A percentile compares a stretch with the other conserved stretches of the same genome.
These are phyloP conservation scores for Podospora fimiseda DNA, from an alignment of 495 filamentous ascomycete genomes.

Conservation along the genomic window DNA sequence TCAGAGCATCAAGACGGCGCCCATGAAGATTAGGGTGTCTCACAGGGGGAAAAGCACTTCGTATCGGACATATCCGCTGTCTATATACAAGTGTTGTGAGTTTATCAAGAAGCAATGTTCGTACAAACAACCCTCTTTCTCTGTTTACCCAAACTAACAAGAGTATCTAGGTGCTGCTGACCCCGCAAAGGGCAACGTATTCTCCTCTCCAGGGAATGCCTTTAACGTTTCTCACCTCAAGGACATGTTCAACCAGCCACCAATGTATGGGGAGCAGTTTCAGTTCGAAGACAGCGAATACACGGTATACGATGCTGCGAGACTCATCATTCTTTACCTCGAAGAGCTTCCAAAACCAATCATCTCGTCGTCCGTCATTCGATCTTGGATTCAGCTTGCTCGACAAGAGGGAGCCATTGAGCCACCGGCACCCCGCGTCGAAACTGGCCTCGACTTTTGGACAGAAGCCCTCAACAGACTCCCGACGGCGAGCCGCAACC, in stretches of 20 bases:
- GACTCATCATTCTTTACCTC: conserved; percentile 23
- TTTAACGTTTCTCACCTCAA: conserved; percentile 20
- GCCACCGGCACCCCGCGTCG: conserved; percentile 16
- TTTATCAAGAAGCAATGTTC: conserved; percentile 20
- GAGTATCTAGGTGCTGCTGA: conserved; percentile 5
- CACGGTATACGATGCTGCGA: conserved; percentile 23
- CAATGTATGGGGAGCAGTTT: conserved; percentile 22
- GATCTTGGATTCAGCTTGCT: conserved; percentile 24
- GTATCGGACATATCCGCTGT: conserved; percentile 18
- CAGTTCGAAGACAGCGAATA: conserved; percentile 18
- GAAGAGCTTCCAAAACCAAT: conserved; percentile 22
- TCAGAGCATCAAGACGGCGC: conserved; percentile 19
- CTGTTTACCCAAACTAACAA: neutral
- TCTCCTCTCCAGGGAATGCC: conserved; percentile 18
- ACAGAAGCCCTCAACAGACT: conserved; percentile 28
- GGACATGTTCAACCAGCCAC: conserved; percentile 16
- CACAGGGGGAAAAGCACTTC: conserved; percentile 24
- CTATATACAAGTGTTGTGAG: conserved; percentile 28
- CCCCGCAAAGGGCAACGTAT: conserved; percentile 13
- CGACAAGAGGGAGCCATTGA: conserved; percentile 24
- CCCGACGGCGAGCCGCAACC: conserved; percentile 18
- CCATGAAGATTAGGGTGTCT: conserved; percentile 23
- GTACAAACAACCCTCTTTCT: conserved; percentile 3
- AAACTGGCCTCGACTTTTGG: conserved; percentile 29
- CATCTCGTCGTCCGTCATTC: conserved; percentile 17